phyloP scores from a whole-genome alignment of 345 rosid genomes.

The Excoecaria cochinchinensis region DNA sequence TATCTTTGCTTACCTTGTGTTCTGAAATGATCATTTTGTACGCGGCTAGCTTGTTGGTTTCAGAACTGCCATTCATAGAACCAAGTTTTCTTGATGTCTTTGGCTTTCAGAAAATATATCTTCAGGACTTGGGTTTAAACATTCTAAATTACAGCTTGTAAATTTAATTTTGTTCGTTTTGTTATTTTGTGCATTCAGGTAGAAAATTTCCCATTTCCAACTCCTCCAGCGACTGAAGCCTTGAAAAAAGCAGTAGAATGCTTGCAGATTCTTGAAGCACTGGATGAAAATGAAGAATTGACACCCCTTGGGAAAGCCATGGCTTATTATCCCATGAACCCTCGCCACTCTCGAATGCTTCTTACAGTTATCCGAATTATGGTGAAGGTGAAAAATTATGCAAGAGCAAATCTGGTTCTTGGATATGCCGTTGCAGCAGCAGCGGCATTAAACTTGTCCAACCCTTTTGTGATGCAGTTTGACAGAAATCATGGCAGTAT shows the following conservation, averaged over 20 bases:
- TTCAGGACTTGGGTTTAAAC: background rate
- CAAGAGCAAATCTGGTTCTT: constrained; percentile 58
- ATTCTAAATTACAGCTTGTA: background rate
- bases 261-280: constrained; percentile 75
- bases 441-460: constrained; percentile 73
- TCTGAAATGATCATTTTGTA: background rate
- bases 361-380: constrained; percentile 67
- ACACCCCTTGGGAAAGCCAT: constrained; percentile 80
- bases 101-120: background rate
- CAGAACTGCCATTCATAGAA: background rate
- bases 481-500: constrained; percentile 38
- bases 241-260: constrained; percentile 68
- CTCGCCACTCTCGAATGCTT: constrained; percentile 91
- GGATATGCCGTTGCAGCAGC: constrained; percentile 79
- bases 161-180: background rate
- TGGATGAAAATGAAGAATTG: constrained; percentile 56
- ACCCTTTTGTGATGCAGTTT: constrained; percentile 64
- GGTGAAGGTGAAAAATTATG: constrained; percentile 38
- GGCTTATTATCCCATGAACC: constrained; percentile 87
- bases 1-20: constrained; percentile 5
- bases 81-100: background rate
- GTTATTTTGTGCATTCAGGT: constrained; percentile 43
- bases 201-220: constrained; percentile 88
- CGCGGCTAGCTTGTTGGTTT: constrained; percentile 4
- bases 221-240: constrained; percentile 67